phyloP scores from a whole-genome alignment of 1,284 basidiomycete genomes.

The Ganoderma leucocontextum region DNA sequence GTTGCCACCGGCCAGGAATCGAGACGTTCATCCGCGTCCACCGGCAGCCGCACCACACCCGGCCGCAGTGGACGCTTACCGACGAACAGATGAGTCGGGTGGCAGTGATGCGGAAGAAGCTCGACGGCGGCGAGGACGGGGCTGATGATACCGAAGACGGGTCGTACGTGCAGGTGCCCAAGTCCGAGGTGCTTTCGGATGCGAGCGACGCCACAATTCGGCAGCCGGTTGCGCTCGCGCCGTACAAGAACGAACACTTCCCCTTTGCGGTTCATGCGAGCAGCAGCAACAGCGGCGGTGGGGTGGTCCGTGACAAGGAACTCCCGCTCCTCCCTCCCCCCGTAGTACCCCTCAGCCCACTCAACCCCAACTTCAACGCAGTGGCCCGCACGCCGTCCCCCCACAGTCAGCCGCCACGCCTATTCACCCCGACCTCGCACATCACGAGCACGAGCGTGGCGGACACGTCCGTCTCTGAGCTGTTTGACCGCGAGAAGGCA shows the following conservation, averaged over 20 bases:
- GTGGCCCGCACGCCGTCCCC: neutral
- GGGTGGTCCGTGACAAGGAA: neutral
- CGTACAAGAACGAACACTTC: conserved; percentile 3
- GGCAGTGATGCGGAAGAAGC: conserved; percentile 6
- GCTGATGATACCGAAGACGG: neutral
- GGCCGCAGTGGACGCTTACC: conserved; percentile 5
- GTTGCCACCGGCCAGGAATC: conserved; percentile 15
- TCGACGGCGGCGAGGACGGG: neutral
- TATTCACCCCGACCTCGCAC: conserved; percentile 18
- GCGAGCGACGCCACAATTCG: conserved; percentile 10
- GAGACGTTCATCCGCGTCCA: conserved; percentile 18
- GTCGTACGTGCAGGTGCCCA: neutral
- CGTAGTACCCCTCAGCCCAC: neutral
- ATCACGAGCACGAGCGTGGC: conserved; percentile 11
- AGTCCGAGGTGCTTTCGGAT: neutral
- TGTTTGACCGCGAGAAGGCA: conserved; percentile 14
- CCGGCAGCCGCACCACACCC: conserved; percentile 8
- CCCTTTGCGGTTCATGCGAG: conserved; percentile 1
- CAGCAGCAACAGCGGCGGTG: neutral
- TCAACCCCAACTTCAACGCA: conserved; percentile 3
- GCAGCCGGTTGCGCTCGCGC: conserved; percentile 6
- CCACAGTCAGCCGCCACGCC: conserved; percentile 4
- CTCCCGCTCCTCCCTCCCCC: neutral
- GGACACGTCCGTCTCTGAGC: conserved; percentile 10
- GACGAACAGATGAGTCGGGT: conserved; percentile 10